Evolutionary conservation across 306 rosid genomes (phyloP), one percentile per base, ranked within the genome.

Genomic region (Vigna mungo): DNA sequence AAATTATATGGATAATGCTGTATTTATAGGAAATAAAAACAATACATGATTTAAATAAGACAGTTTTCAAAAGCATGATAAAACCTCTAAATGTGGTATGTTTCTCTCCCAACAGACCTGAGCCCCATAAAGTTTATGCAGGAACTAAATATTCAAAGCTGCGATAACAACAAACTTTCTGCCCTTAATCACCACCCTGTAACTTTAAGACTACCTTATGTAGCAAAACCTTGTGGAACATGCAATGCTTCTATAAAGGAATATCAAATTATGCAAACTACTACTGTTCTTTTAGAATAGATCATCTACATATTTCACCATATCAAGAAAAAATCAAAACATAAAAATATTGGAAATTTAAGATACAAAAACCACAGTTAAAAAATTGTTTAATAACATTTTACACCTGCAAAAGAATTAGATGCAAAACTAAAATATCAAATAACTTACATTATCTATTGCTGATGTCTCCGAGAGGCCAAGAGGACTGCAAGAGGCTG

Each of bases 371-470:
- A 10, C 49, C 23, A 75, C 32, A 41, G 67, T 12, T 67, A n/a
- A 44, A 36, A 68, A 27, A 13, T 23, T 17, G 68, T 9, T 52
- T 4, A 63, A 3, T 21, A 63, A 12, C 23, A 15, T 23, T 58
- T 18, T 25, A 62, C 76, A 61, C 18, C 17, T 6, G 23, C 17
- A 15, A 60, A 78, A 67, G 59, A 46, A 65, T 17, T 30, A 27
- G 15, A 63, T 25, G 51, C 34, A 68, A 66, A 74, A 75, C 75
- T 76, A 3, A 14, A 58, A 58, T 48, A 56, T 63, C 74, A 54
- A 68, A 14, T 49, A 34, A 72, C 92, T 44, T 83, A 91, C 98
- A 41, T 56, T 52, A 76, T 86, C 82, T 34, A 83, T 78, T 7
- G 86, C 78, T 41, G 87, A 82, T 25, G 92, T 79, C n/a, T 82